A percentile compares a stretch with the other conserved stretches of the same genome.
These are phyloP conservation scores for Cercophora sp. DNA, from an alignment of 495 filamentous ascomycete genomes.

Conservation along the genomic window DNA sequence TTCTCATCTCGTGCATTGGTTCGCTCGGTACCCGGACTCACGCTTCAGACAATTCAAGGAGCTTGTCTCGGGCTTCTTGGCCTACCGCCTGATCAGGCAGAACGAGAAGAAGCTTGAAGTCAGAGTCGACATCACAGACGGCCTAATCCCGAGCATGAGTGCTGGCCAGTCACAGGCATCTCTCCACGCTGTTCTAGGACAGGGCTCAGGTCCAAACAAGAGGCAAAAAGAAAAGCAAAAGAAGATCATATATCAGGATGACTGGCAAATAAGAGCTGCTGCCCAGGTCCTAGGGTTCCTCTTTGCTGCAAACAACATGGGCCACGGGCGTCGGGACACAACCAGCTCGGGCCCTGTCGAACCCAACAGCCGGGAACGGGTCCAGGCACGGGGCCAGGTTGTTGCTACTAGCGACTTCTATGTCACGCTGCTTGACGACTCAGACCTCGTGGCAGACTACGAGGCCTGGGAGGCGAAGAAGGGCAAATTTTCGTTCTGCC, in stretches of 20 bases:
- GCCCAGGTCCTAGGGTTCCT: conserved; percentile 78
- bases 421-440: conserved; percentile 78
- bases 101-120: conserved; percentile 61
- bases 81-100: conserved; percentile 73
- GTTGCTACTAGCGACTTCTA: conserved; percentile 84
- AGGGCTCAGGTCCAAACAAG: conserved; percentile 33
- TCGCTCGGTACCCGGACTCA: conserved; percentile 64
- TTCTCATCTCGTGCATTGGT: conserved; percentile 80
- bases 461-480: conserved; percentile 78
- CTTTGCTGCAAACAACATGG: conserved; percentile 75
- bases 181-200: conserved; percentile 74
- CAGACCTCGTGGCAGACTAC: conserved; percentile 83
- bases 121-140: conserved; percentile 54
- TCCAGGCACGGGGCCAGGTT: conserved; percentile 25
- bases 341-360: background rate
- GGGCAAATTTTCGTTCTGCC: conserved; percentile 82
- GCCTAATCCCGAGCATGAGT: conserved; percentile 66
- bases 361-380: conserved; percentile 23
- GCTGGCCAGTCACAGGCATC: conserved; percentile 56
- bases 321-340: conserved; percentile 25
- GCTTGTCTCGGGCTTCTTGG: conserved; percentile 73
- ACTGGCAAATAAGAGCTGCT: conserved; percentile 87
- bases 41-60: conserved; percentile 73
- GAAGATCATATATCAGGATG: conserved; percentile 67
- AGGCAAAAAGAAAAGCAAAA: conserved; percentile 50